Evolutionary conservation across 352 stramenopile species (phyloP).

Genomic region (Phytopythium chamaehyphon): DNA sequence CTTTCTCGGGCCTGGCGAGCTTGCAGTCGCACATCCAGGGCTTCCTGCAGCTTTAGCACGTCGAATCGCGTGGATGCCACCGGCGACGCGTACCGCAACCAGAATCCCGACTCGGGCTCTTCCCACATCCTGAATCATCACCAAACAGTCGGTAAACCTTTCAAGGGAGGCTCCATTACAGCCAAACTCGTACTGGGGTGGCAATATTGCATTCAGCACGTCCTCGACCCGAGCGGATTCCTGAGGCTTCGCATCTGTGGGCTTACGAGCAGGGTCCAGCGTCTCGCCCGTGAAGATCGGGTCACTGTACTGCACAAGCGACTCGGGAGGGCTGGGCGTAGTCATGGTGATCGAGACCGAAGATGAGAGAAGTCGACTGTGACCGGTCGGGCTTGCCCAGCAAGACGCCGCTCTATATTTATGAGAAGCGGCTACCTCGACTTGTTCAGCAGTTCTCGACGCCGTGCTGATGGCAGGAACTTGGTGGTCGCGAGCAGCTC

Average conservation of each 20-base stretch:
- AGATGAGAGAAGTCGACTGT: background rate
- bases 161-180: background rate
- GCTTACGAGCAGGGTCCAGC: slow-evolving; percentile 52
- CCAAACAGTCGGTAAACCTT: slow-evolving; percentile 4
- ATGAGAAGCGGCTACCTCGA: background rate
- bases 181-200: slow-evolving; percentile 44
- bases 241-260: slow-evolving; percentile 16
- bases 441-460: background rate
- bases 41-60: slow-evolving; percentile 90
- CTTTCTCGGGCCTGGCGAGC: slow-evolving; percentile 89
- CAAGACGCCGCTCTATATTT: background rate
- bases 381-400: no score
- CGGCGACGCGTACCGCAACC: slow-evolving; percentile 90
- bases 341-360: slow-evolving; percentile 26
- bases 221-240: slow-evolving; percentile 68
- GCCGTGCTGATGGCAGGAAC: background rate
- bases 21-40: slow-evolving; percentile 87
- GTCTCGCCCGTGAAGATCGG: slow-evolving; percentile 89
- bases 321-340: slow-evolving; percentile 73
- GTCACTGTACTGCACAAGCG: slow-evolving; percentile 85
- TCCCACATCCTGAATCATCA: slow-evolving; percentile 57
- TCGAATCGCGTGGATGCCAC: slow-evolving; percentile 90
- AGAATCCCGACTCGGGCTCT: slow-evolving; percentile 78
- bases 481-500: background rate
- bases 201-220: slow-evolving; percentile 70